A percentile compares a stretch with the other conserved stretches of the same genome.
Evolutionary conservation across 148 eudicot species (phyloP).

Genomic region (Chenopodium suecicum): DNA sequence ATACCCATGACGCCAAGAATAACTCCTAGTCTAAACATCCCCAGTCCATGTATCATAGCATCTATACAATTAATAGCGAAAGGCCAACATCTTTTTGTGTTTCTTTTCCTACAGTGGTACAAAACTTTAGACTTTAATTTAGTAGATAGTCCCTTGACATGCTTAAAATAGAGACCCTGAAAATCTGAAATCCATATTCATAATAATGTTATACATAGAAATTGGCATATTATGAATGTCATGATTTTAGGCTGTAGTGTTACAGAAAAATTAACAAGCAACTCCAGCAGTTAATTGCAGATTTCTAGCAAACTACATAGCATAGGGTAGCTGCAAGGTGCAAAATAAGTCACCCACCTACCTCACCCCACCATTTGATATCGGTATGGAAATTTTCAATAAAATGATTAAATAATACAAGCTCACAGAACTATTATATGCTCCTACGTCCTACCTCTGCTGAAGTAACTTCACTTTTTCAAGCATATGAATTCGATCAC

Average conservation of each 20-base stretch:
- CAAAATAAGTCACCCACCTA: not conserved
- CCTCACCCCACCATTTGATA: not conserved
- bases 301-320: not conserved
- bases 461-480: conserved; percentile 75
- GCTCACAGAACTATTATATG: conserved; percentile 20
- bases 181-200: not conserved
- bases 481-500: conserved; percentile 35
- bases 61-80: not conserved
- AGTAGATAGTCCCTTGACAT: not conserved
- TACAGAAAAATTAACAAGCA: not conserved
- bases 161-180: not conserved
- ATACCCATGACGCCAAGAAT: not conserved
- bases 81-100: not conserved
- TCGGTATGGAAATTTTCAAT: not conserved
- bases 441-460: conserved; percentile 77
- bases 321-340: not conserved
- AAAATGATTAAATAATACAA: conserved; percentile 4
- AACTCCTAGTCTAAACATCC: not conserved
- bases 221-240: not conserved
- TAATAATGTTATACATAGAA: too few species aligned
- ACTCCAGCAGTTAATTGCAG: not conserved
- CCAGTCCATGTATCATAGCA: not conserved
- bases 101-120: not conserved
- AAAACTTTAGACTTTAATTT: not conserved
- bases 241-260: not conserved